A percentile compares a stretch with the other conserved stretches of the same genome.
phyloP scores from a whole-genome alignment of 73 alveolate genomes.

The Stentor coeruleus region DNA sequence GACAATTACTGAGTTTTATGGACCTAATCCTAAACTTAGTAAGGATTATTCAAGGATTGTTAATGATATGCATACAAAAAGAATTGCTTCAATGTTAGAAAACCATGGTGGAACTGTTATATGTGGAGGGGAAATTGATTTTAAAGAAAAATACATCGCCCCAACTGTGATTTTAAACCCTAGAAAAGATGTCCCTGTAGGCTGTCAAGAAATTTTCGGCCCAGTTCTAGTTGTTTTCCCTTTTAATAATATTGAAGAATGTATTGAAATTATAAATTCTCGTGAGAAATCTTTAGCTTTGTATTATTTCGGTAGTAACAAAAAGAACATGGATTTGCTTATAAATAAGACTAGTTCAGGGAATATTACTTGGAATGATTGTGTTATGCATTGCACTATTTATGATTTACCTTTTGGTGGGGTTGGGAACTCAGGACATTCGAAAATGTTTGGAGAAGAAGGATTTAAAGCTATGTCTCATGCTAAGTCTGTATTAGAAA shows the following conservation, averaged over 20 bases:
- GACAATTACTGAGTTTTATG: constrained; percentile 55
- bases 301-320: constrained; percentile 70
- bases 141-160: constrained; percentile 26
- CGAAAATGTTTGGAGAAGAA: constrained; percentile 84
- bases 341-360: constrained; percentile 79
- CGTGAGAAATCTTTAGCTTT: constrained; percentile 88
- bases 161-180: constrained; percentile 62
- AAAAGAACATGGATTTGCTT: constrained; percentile 55
- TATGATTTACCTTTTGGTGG: constrained; percentile 93
- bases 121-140: constrained; percentile 63
- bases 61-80: constrained; percentile 62
- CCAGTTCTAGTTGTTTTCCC: constrained; percentile 80
- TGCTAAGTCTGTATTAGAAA: constrained; percentile 80
- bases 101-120: constrained; percentile 67
- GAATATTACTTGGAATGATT: constrained; percentile 74
- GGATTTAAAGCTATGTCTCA: constrained; percentile 93
- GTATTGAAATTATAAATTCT: constrained; percentile 62
- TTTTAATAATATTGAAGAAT: constrained; percentile 65
- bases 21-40: constrained; percentile 65
- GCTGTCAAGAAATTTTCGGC: constrained; percentile 86
- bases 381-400: constrained; percentile 62
- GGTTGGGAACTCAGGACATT: constrained; percentile 91
- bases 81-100: constrained; percentile 61
- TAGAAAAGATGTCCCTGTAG: constrained; percentile 24
- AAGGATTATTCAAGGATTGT: constrained; percentile 68